These are phyloP conservation scores for Arabidopsis hybrid DNA, from an alignment of 441 rosid genomes.

Conservation along the genomic window DNA sequence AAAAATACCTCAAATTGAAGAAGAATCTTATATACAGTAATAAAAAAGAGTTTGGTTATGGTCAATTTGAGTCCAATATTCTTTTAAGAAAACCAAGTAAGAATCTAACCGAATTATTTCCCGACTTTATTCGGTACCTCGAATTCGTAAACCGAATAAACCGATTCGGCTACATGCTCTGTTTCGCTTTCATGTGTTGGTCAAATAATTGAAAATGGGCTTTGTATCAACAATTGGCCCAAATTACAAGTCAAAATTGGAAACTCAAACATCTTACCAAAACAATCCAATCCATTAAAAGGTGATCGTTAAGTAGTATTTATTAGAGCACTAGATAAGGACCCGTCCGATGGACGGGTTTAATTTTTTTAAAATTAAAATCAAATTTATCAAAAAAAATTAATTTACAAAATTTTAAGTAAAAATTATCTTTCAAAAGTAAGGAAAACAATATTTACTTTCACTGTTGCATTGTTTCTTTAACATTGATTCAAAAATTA, in stretches of 20 bases:
- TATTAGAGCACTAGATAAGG: too few species aligned
- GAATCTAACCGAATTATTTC: background rate
- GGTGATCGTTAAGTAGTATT: too few species aligned
- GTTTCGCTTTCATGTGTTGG: background rate
- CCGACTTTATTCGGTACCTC: background rate
- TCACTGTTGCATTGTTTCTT: too few species aligned
- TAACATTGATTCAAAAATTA: too few species aligned
- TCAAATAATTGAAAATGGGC: background rate
- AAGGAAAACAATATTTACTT: too few species aligned
- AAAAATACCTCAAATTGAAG: background rate
- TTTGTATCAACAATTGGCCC: conserved; percentile 8
- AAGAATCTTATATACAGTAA: background rate
- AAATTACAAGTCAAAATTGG: background rate
- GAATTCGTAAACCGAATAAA: conserved; percentile 3
- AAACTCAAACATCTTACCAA: conserved; percentile 12
- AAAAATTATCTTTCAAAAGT: too few species aligned
- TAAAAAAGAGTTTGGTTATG: background rate
- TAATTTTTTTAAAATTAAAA: too few species aligned
- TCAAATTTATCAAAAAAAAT: too few species aligned
- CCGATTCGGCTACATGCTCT: background rate
- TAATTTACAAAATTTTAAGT: too few species aligned
- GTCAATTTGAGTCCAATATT: conserved; percentile 1
- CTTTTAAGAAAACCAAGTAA: background rate
- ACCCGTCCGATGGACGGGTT: too few species aligned
- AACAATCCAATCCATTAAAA: background rate